Evolutionary conservation across 2,329 filamentous ascomycete genomes (phyloP).

Genomic region (Fusarium mangiferae): DNA sequence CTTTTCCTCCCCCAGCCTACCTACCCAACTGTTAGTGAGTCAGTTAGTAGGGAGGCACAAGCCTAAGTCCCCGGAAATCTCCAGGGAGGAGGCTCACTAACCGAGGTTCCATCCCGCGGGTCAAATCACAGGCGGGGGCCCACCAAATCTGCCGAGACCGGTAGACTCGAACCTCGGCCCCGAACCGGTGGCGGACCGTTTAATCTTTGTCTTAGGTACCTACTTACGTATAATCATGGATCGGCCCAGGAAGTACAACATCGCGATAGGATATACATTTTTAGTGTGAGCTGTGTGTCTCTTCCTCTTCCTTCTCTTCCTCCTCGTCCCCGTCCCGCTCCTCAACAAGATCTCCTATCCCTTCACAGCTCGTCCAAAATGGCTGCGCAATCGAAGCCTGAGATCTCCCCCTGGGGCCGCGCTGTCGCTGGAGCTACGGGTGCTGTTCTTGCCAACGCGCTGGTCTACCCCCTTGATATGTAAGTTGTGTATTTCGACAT

Average conservation of each 20-base stretch:
- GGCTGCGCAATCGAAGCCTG: slow-evolving; percentile 71
- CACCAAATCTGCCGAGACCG: slow-evolving; percentile 43
- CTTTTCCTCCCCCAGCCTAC: too few species aligned
- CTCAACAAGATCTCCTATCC: neutral
- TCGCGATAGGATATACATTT: slow-evolving; percentile 17
- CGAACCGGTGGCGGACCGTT: slow-evolving; percentile 36
- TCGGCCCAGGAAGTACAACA: slow-evolving; percentile 15
- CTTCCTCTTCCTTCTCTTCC: neutral
- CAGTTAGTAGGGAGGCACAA: neutral
- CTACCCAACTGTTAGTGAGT: neutral
- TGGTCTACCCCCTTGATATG: slow-evolving; percentile 98
- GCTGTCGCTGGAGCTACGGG: slow-evolving; percentile 93
- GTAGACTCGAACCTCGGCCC: slow-evolving; percentile 41
- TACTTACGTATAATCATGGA: slow-evolving; percentile 26
- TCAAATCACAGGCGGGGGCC: slow-evolving; percentile 37
- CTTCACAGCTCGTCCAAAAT: slow-evolving; percentile 49
- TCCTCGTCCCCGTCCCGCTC: neutral
- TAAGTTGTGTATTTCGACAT: slow-evolving; percentile 58
- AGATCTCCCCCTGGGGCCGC: slow-evolving; percentile 89
- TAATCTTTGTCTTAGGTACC: slow-evolving; percentile 11
- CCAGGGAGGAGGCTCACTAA: slow-evolving; percentile 29
- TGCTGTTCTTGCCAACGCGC: slow-evolving; percentile 91
- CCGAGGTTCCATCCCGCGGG: slow-evolving; percentile 41
- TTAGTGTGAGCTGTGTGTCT: slow-evolving; percentile 7
- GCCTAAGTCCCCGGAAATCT: neutral